Percentiles rank a stretch among this genome's conserved stretches.
phyloP scores from a whole-genome alignment of 257 asterid genomes.

The Solanum piurae region DNA sequence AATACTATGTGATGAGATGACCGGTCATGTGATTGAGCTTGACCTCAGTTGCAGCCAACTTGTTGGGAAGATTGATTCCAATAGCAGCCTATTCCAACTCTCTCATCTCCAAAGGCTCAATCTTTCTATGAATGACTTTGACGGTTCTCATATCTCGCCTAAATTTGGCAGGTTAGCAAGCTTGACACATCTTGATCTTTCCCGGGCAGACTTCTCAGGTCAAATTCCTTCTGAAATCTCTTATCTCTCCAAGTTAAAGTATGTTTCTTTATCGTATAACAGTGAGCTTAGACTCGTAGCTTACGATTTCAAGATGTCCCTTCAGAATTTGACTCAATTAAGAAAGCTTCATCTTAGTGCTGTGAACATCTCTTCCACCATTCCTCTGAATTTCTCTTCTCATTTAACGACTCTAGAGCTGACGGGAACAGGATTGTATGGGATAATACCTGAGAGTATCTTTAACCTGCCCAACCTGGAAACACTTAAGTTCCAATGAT shows the following conservation, averaged over 20 bases:
- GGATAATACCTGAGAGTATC: not conserved
- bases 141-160: not conserved
- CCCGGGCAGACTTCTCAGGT: constrained; percentile 7
- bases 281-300: not conserved
- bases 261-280: not conserved
- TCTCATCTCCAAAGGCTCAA: constrained; percentile 2
- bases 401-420: constrained; percentile 2
- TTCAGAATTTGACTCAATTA: constrained; percentile 7
- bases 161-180: not conserved
- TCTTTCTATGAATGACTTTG: constrained; percentile 11
- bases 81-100: constrained; percentile 5
- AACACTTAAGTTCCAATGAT: not conserved
- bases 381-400: constrained; percentile 13
- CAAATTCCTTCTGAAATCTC: constrained; percentile 10
- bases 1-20: constrained; percentile 2
- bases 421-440: not conserved
- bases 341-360: not conserved
- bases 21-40: constrained; percentile 11
- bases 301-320: not conserved
- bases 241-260: not conserved
- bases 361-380: not conserved
- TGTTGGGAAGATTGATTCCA: constrained; percentile 4
- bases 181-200: constrained; percentile 12
- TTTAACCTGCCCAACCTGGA: constrained; percentile 5
- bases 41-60: constrained; percentile 11